Conservation (phyloP, 2,329 filamentous ascomycete genomes). For the Cladosporium sp. region DNA sequence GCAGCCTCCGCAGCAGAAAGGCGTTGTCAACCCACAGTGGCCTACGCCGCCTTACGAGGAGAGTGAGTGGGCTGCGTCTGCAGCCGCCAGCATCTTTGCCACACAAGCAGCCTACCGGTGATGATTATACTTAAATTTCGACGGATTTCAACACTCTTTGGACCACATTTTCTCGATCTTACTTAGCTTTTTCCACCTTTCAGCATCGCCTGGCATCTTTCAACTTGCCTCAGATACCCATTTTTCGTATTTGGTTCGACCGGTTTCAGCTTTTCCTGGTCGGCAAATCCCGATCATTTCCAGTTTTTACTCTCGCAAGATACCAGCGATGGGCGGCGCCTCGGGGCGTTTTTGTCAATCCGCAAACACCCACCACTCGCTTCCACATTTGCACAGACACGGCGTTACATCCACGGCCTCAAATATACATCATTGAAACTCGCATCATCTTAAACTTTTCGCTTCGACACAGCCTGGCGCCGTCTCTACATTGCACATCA, state of each 20-base stretch:
- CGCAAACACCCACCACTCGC: conserved; percentile 1
- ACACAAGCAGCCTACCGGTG: conserved; percentile 55
- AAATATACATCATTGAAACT: conserved; percentile 4
- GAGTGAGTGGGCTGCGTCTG: conserved; percentile 83
- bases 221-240: conserved; percentile 14
- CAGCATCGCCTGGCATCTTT: conserved; percentile 17
- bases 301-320: conserved; percentile 3
- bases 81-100: conserved; percentile 78
- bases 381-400: conserved; percentile 7
- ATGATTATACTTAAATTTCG: background rate
- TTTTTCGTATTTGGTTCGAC: conserved; percentile 14
- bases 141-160: background rate
- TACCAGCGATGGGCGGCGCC: conserved; percentile 4
- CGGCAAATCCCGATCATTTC: conserved; percentile 6
- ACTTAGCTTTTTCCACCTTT: conserved; percentile 14
- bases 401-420: conserved; percentile 7
- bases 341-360: background rate
- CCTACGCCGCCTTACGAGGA: conserved; percentile 95
- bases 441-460: background rate
- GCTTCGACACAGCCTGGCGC: conserved; percentile 19
- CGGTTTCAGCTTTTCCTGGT: conserved; percentile 2
- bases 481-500: conserved; percentile 8
- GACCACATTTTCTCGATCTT: background rate
- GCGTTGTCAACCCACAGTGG: conserved; percentile 68
- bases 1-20: conserved; percentile 53